These are phyloP conservation scores for Stephania japonica DNA, from an alignment of 164 flowering plant species.

Conservation along the genomic window DNA sequence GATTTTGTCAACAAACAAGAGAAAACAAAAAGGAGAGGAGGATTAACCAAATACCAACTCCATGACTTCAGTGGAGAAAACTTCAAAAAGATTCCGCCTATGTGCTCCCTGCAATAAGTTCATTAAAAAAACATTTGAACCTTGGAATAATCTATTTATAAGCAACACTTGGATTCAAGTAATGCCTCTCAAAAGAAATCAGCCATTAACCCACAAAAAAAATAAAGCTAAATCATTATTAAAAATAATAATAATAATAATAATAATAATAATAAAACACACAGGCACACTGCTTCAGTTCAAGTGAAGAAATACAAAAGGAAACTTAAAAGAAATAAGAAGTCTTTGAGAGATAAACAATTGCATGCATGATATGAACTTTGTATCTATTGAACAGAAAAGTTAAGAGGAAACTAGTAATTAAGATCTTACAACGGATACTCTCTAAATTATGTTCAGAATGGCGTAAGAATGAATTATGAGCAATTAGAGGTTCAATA, in stretches of 20 bases:
- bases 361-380: too few species aligned
- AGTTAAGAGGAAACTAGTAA: too few species aligned
- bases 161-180: too few species aligned
- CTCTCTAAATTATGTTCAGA: too few species aligned
- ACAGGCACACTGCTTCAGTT: neutral
- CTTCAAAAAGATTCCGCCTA: constrained; percentile 16
- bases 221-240: neutral
- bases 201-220: neutral
- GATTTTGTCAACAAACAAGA: neutral
- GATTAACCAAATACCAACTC: constrained; percentile 11
- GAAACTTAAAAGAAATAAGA: neutral
- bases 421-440: too few species aligned
- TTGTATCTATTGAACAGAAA: too few species aligned
- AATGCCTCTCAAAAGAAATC: neutral
- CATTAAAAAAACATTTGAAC: neutral
- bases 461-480: neutral
- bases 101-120: constrained; percentile 19
- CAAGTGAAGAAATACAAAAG: neutral
- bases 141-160: neutral
- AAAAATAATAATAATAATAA: neutral
- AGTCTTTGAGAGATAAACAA: neutral
- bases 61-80: constrained; percentile 13
- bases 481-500: neutral
- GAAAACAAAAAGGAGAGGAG: neutral
- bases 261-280: neutral